Percentiles rank a stretch among this genome's conserved stretches.
Evolutionary conservation across 2,329 filamentous ascomycete genomes (phyloP).

Genomic region (Trichoderma atrobrunneum): DNA sequence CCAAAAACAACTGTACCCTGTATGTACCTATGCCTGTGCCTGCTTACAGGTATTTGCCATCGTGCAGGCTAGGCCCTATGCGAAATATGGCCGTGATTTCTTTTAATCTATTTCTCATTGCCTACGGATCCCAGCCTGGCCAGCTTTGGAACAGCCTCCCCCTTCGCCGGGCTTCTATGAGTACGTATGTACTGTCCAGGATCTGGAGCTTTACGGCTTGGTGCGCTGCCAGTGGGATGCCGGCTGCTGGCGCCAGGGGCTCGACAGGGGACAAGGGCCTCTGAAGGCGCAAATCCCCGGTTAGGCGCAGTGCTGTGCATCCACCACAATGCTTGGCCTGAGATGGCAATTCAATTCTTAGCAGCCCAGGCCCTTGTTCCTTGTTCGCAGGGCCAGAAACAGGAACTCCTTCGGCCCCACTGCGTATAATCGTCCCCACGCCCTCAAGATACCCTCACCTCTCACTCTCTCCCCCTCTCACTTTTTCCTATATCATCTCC

Average conservation of each 20-base stretch:
- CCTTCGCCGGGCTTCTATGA: not conserved
- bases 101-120: conserved; percentile 8
- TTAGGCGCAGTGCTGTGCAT: not conserved
- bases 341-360: not conserved
- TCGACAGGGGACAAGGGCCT: not conserved
- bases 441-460: conserved; percentile 5
- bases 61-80: not conserved
- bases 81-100: not conserved
- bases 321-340: not conserved
- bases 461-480: not conserved
- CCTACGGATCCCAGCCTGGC: not conserved
- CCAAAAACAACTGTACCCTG: not conserved
- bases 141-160: not conserved
- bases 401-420: conserved; percentile 11
- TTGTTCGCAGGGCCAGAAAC: not conserved
- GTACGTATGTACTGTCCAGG: too few relatives aligned
- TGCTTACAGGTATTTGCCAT: not conserved
- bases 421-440: not conserved
- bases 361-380: not conserved
- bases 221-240: not conserved
- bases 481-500: conserved; percentile 7
- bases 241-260: conserved; percentile 15
- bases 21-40: not conserved
- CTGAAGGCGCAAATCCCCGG: not conserved
- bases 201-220: not conserved